Conservation (phyloP, 352 stramenopile species). For the Globisporangium viniferum region DNA sequence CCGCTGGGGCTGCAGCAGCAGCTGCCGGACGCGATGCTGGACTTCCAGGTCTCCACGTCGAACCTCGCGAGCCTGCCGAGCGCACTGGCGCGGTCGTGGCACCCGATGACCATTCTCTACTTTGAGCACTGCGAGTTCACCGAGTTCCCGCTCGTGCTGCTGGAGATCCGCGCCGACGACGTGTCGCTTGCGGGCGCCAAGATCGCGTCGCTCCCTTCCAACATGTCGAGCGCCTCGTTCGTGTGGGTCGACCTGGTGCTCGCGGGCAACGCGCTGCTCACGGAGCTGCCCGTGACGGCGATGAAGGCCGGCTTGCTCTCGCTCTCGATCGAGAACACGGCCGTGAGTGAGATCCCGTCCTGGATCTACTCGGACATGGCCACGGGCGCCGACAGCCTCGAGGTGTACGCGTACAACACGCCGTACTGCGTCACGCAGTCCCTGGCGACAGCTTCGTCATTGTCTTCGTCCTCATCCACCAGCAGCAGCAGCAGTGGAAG, state of each 20-base stretch:
- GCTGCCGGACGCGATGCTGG: conserved; percentile 10
- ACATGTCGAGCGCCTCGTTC: conserved; percentile 24
- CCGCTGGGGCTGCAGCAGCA: conserved; percentile 12
- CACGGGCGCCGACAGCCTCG: not conserved
- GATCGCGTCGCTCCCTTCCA: conserved; percentile 18
- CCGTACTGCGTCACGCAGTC: conserved; percentile 19
- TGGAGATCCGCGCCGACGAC: conserved; percentile 15
- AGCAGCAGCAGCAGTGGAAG: not conserved
- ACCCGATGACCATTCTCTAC: conserved; percentile 17
- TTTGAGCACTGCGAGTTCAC: conserved; percentile 20
- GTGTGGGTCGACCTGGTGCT: conserved; percentile 19
- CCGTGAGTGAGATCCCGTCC: conserved; percentile 15
- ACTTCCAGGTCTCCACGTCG: conserved; percentile 15
- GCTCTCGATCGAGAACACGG: conserved; percentile 35
- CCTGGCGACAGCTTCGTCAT: not conserved
- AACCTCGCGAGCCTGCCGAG: conserved; percentile 16
- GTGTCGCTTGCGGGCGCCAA: conserved; percentile 21
- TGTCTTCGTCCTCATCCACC: not conserved
- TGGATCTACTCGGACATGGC: conserved; percentile 9
- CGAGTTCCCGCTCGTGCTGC: conserved; percentile 14
- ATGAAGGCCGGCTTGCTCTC: conserved; percentile 15
- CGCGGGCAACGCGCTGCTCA: conserved; percentile 10
- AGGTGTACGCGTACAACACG: conserved; percentile 33
- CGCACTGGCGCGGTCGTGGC: conserved; percentile 5
- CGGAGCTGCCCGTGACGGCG: conserved; percentile 8